Evolutionary conservation across 805 yeast species (phyloP).

Genomic region (Candida pseudoglaebosa): DNA sequence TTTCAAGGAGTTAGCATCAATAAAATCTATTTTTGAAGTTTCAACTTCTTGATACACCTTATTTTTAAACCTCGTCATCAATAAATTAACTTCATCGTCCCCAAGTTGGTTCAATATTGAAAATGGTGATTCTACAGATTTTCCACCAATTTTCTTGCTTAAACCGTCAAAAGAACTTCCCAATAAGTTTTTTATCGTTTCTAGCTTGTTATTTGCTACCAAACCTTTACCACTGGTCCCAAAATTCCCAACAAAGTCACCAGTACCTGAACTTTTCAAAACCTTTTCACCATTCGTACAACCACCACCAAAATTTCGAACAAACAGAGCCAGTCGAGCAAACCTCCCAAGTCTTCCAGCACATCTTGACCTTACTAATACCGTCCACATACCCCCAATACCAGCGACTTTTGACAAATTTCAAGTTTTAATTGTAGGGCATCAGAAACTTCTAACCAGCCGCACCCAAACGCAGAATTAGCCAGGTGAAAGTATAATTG

Average conservation of each 20-base stretch:
- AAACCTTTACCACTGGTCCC: neutral
- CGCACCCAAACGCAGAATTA: too few species aligned
- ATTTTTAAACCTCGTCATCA: conserved; percentile 3
- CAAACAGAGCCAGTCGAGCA: neutral
- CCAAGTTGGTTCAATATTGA: conserved; percentile 7
- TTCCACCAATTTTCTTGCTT: neutral
- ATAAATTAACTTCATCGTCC: neutral
- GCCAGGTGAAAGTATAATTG: too few species aligned
- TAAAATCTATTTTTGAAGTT: conserved; percentile 2
- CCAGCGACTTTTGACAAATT: too few species aligned
- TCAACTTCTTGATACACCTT: conserved; percentile 4
- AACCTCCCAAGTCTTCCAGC: neutral
- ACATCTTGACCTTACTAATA: neutral
- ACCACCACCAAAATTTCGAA: neutral
- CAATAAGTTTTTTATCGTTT: neutral
- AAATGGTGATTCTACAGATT: conserved; percentile 6
- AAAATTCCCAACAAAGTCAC: neutral
- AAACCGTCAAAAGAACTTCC: neutral
- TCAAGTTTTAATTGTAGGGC: too few species aligned
- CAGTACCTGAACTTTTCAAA: neutral
- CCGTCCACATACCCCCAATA: neutral
- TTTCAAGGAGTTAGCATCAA: neutral
- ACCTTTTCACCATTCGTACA: neutral
- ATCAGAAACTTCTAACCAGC: neutral
- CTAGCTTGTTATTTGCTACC: too few species aligned